Conservation (phyloP, 2,329 filamentous ascomycete species). For the Aureobasidium subglaciale region DNA sequence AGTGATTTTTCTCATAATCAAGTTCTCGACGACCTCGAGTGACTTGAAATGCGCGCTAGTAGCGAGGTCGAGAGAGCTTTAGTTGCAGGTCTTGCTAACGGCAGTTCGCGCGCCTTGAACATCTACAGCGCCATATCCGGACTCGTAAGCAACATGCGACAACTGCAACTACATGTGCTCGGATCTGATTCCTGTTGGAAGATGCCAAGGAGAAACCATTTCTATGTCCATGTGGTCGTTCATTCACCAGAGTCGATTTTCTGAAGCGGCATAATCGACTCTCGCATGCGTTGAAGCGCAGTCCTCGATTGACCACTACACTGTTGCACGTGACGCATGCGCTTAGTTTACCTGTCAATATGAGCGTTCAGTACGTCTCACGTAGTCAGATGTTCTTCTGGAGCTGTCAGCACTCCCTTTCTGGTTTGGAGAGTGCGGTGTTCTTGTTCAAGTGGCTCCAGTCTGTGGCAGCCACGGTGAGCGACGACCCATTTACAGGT, state of each 20-base stretch:
- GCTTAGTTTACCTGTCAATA: conserved; percentile 49
- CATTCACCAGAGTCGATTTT: neutral
- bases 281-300: conserved; percentile 29
- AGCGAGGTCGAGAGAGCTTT: too few relatives aligned
- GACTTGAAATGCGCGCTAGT: too few relatives aligned
- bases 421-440: conserved; percentile 48
- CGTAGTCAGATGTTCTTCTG: conserved; percentile 51
- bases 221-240: neutral
- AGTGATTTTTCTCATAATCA: too few relatives aligned
- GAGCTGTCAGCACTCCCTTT: conserved; percentile 50
- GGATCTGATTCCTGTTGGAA: neutral
- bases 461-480: conserved; percentile 27
- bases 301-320: conserved; percentile 43
- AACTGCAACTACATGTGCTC: neutral
- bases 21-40: too few relatives aligned
- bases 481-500: conserved; percentile 24
- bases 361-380: conserved; percentile 49
- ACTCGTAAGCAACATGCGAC: neutral
- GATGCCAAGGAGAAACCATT: neutral
- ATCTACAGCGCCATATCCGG: neutral
- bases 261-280: neutral
- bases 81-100: neutral
- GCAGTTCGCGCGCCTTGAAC: neutral
- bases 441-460: conserved; percentile 48
- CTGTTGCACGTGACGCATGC: conserved; percentile 49